Conservation (phyloP, 2,329 filamentous ascomycete species). For the Sarocladium brachiariae region DNA sequence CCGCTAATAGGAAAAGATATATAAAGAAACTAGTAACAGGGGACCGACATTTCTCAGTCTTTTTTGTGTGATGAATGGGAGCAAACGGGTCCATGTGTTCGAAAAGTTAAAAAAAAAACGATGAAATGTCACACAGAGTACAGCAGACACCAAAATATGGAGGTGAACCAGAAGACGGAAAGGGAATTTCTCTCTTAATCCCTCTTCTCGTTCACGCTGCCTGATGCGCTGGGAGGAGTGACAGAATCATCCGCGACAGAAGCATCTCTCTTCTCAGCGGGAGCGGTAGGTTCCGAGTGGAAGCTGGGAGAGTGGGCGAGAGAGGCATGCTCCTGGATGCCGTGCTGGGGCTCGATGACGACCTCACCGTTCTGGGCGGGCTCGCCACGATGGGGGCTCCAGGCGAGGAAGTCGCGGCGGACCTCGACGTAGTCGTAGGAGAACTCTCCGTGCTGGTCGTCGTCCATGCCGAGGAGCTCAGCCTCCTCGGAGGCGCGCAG, state of each 20-base stretch:
- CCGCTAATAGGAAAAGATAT: not conserved
- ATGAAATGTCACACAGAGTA: not conserved
- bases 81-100: not conserved
- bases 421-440: constrained; percentile 89
- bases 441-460: constrained; percentile 85
- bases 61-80: too few species aligned
- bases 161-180: too few species aligned
- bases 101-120: not conserved
- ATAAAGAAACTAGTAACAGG: constrained; percentile 7
- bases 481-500: constrained; percentile 76
- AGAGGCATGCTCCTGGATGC: constrained; percentile 57
- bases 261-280: constrained; percentile 16
- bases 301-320: constrained; percentile 24
- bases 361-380: constrained; percentile 51
- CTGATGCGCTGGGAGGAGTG: constrained; percentile 8
- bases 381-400: constrained; percentile 69
- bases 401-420: constrained; percentile 79
- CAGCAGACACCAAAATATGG: not conserved
- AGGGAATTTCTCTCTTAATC: constrained; percentile 2
- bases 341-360: constrained; percentile 59
- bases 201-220: constrained; percentile 12
- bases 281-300: constrained; percentile 11
- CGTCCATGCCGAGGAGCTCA: constrained; percentile 81
- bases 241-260: not conserved
- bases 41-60: too few species aligned